A percentile compares a stretch with the other conserved stretches of the same genome.
These are phyloP conservation scores for Kickxella alabastrina DNA, from an alignment of 192 early-diverging fungal species.

Conservation along the genomic window DNA sequence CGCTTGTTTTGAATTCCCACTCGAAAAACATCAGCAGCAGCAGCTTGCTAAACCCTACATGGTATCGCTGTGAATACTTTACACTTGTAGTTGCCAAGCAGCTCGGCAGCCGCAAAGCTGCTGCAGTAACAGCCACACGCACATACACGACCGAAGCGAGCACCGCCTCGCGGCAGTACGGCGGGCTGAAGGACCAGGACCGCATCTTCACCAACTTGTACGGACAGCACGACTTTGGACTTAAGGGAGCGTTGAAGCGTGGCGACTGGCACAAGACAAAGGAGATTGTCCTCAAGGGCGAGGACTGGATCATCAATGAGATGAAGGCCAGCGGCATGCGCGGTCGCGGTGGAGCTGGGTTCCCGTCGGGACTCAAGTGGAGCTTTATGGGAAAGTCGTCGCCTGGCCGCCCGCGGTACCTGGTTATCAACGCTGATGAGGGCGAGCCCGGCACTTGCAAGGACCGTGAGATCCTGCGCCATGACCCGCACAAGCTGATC, in stretches of 20 bases:
- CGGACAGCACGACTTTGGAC: conserved; percentile 82
- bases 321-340: conserved; percentile 93
- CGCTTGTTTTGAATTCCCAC: too few relatives aligned
- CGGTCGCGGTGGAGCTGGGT: conserved; percentile 95
- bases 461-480: conserved; percentile 92
- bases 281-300: conserved; percentile 94
- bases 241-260: conserved; percentile 87
- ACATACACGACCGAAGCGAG: conserved; percentile 40
- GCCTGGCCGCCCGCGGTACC: conserved; percentile 84
- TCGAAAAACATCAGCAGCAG: too few relatives aligned
- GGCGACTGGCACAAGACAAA: conserved; percentile 99
- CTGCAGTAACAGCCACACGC: too few relatives aligned
- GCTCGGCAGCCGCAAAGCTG: too few relatives aligned
- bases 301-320: conserved; percentile 97
- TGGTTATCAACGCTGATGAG: conserved; percentile 98
- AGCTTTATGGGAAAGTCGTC: conserved; percentile 97
- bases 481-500: conserved; percentile 93
- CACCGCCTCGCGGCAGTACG: conserved; percentile 48
- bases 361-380: conserved; percentile 98
- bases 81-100: conserved; percentile 6
- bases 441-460: conserved; percentile 99
- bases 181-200: conserved; percentile 81
- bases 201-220: conserved; percentile 99
- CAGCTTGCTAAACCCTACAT: too few relatives aligned
- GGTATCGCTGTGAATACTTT: too few relatives aligned